These are phyloP conservation scores for Xylariaceae sp. DNA, from an alignment of 2,329 filamentous ascomycete genomes.

Conservation along the genomic window DNA sequence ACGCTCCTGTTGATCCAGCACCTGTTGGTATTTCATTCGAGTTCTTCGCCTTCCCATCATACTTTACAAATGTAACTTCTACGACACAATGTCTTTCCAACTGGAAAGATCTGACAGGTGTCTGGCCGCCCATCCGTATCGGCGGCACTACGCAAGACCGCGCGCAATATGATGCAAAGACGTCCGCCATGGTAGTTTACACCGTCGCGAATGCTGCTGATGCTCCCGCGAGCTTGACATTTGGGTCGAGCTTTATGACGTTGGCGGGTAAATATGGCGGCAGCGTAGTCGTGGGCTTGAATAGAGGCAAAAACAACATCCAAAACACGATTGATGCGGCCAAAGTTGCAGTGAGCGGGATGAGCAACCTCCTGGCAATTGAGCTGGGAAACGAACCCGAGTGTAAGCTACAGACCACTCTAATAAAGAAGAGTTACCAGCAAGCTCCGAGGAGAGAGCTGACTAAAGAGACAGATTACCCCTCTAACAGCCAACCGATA, in stretches of 20 bases:
- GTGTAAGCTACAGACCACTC: constrained; percentile 37
- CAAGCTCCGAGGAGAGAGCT: not conserved
- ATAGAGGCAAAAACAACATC: constrained; percentile 59
- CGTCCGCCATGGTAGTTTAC: constrained; percentile 56
- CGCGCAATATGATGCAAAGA: constrained; percentile 56
- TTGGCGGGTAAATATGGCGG: constrained; percentile 57
- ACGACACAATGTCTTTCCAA: constrained; percentile 60
- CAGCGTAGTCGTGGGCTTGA: constrained; percentile 59
- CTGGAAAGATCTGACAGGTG: constrained; percentile 55
- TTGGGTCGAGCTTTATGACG: constrained; percentile 58
- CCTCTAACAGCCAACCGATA: constrained; percentile 47
- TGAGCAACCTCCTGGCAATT: constrained; percentile 58
- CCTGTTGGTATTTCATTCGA: constrained; percentile 59
- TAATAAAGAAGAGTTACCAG: not conserved
- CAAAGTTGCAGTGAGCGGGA: constrained; percentile 49
- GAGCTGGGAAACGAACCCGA: constrained; percentile 66
- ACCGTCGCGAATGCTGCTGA: constrained; percentile 54
- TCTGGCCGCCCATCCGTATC: constrained; percentile 61
- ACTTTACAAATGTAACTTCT: constrained; percentile 58
- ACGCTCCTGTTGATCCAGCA: constrained; percentile 48
- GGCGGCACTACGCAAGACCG: constrained; percentile 67
- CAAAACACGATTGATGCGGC: constrained; percentile 62
- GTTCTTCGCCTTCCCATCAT: constrained; percentile 63
- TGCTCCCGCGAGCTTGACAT: constrained; percentile 58
- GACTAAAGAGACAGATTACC: constrained; percentile 41